phyloP scores from a whole-genome alignment of 768 basidiomycete genomes.

The Pisolithus orientalis region DNA sequence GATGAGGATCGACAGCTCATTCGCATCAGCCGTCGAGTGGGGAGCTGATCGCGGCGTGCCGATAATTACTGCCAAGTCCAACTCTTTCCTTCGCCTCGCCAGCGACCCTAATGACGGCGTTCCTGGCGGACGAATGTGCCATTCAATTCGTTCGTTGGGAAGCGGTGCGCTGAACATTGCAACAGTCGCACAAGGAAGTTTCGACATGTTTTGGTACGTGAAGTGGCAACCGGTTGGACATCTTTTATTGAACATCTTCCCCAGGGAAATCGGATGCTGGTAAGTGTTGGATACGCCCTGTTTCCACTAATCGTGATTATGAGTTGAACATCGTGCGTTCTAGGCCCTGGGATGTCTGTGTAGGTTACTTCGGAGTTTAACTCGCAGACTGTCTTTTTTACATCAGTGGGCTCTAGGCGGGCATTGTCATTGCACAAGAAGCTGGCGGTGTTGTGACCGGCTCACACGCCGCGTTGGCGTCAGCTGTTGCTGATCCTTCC shows the following conservation, averaged over 20 bases:
- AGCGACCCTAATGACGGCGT: slow-evolving; percentile 58
- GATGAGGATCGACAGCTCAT: not conserved
- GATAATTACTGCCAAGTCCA: slow-evolving; percentile 51
- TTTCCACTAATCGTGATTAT: not conserved
- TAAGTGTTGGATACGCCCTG: slow-evolving; percentile 20
- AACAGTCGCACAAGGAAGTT: slow-evolving; percentile 80
- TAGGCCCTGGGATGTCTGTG: slow-evolving; percentile 84
- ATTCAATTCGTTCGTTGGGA: slow-evolving; percentile 77
- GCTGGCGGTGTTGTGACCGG: slow-evolving; percentile 81
- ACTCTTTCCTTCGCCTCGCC: slow-evolving; percentile 68
- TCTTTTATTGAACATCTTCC: not conserved
- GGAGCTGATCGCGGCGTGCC: slow-evolving; percentile 65
- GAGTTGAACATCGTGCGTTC: not conserved
- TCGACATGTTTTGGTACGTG: slow-evolving; percentile 82
- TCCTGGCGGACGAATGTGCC: slow-evolving; percentile 73
- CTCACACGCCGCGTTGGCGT: slow-evolving; percentile 43
- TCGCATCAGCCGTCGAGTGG: slow-evolving; percentile 69
- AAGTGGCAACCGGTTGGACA: not conserved
- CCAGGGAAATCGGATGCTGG: slow-evolving; percentile 79
- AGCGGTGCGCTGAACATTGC: slow-evolving; percentile 80
- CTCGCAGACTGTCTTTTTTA: not conserved
- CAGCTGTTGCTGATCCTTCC: slow-evolving; percentile 17
- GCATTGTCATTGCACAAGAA: slow-evolving; percentile 85
- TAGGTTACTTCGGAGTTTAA: slow-evolving; percentile 22
- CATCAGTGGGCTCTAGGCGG: slow-evolving; percentile 46